Base-by-base conservation (phyloP, 2,329 filamentous ascomycete species). In the Orbilia brochopaga region DNA sequence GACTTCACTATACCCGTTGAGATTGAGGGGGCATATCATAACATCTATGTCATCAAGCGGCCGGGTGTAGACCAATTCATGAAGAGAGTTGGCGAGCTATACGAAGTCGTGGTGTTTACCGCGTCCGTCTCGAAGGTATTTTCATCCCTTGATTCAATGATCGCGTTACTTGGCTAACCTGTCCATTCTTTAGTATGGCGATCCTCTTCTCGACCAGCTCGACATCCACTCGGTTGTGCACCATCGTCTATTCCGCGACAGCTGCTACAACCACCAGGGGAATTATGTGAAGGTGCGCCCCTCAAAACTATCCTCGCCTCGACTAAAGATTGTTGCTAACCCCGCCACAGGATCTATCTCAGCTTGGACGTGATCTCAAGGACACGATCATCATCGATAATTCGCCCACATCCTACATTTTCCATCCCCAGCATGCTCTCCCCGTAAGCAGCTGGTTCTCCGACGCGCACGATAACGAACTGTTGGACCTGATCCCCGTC, bases 391-490 rank as follows among this genome's bases (percentile, higher is more conserved):
- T 99, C 80, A 99, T 99, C 78, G 94, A 99, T 83, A 99, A 99
- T 81, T 97, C 94, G 52, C 94, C 94, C 1, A 99, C 94, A 2
- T 97, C 93, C 11, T 99, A 99, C 83, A 97, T 99, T 78, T 99
- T 99, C 85, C 94, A 99, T 79, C 94, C 94, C 23, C 93, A 99
- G 82, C 94, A 99, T 80, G 94, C 94, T 73, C 93, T 99, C 55
- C 94, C 94, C 24, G 99, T 99, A 82, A 97, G 92, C 85, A 97
- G 93, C 84, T 99, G 94, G 94, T 99, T 99, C 83, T 97, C 92
- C 75, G 94, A 99, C 81, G 94, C 94, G 73, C 94, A 99, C 81
- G 94, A 99, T 83, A 99, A 99, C 81, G 94, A 99, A 84, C 85
- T 99, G 74, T 85, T 99, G 78, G 94, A 99, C 80, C 84, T 99